Base-by-base conservation (phyloP, 257 asterid genomes). In the Verbena officinalis region DNA sequence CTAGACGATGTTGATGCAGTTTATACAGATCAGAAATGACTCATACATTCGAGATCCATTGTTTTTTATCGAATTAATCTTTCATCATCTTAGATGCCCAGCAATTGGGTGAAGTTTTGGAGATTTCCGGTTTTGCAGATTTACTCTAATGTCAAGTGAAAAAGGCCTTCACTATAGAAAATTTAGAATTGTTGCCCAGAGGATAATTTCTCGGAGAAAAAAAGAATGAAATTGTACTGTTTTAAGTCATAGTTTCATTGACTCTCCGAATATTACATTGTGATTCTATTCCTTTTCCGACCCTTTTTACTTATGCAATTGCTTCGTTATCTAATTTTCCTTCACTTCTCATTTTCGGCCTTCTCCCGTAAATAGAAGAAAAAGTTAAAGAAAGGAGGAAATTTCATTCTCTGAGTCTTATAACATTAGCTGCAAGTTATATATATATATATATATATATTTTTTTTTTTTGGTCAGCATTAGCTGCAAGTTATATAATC, bases 1-100 rank as follows among this genome's bases (percentile, higher is more conserved):
- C 93, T 92, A 30, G 98, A 92, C 48, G 98, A 92, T 56, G 95
- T 92, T 57, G 97, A 87, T 75, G 91, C 98, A 40, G 97, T 92
- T 10, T 87, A 87, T 71, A 87, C 94, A 3, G 97, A 92, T 59
- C 96, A 89, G 72, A 89, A 78, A 80, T 82, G 70, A 83, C 62
- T 55, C 56, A 19, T 0, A 7, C 64, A 14, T 49, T 17, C n/a
- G n/a, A n/a, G n/a, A n/a, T n/a, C n/a, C n/a, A n/a, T n/a, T n/a
- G n/a, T 9, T 22, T 27, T 49, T 15, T 38, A 4, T 7, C 40
- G 12, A 46, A 23, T 50, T 24, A 45, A 17, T 31, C 56, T n/a
- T 46, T 13, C 44, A 16, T 14, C 20, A 19, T 19, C 49, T 31
- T 64, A 34, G 55, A 70, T 64, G 62, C 57, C 63, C 55, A 51